phyloP scores from a whole-genome alignment of 139 green algal genomes.

The Zygnema cylindricum region DNA sequence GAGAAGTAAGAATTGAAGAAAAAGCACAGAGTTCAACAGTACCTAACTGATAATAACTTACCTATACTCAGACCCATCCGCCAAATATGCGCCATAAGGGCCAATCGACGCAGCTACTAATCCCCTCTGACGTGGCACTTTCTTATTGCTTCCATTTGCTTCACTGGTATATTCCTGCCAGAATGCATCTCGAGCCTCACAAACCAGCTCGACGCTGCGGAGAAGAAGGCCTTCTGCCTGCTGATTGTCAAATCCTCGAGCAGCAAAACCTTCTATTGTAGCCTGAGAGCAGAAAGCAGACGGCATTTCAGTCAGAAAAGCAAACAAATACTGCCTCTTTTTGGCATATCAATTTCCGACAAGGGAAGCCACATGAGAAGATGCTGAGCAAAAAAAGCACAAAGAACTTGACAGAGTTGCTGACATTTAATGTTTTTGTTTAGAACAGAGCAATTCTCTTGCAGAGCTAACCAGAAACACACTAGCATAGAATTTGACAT shows the following conservation, averaged over 20 bases:
- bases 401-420: no score
- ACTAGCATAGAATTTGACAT: no score
- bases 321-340: not conserved
- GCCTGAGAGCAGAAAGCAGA: constrained; percentile 30
- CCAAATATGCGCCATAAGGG: constrained; percentile 55
- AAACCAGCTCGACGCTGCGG: constrained; percentile 42
- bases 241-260: constrained; percentile 14
- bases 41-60: not conserved
- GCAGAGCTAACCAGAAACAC: no score
- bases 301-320: not conserved
- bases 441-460: no score
- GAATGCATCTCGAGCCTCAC: constrained; percentile 50
- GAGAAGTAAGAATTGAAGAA: not conserved
- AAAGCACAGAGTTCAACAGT: not conserved
- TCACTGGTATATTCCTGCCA: constrained; percentile 29
- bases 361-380: no score
- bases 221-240: constrained; percentile 41
- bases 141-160: constrained; percentile 1
- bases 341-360: no score
- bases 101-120: constrained; percentile 61
- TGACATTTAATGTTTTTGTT: no score
- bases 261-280: constrained; percentile 49
- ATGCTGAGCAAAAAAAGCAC: not conserved
- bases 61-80: constrained; percentile 60
- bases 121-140: not conserved